Conservation (phyloP, 1,139 yeast species). For the Candida tetrigidarum region DNA sequence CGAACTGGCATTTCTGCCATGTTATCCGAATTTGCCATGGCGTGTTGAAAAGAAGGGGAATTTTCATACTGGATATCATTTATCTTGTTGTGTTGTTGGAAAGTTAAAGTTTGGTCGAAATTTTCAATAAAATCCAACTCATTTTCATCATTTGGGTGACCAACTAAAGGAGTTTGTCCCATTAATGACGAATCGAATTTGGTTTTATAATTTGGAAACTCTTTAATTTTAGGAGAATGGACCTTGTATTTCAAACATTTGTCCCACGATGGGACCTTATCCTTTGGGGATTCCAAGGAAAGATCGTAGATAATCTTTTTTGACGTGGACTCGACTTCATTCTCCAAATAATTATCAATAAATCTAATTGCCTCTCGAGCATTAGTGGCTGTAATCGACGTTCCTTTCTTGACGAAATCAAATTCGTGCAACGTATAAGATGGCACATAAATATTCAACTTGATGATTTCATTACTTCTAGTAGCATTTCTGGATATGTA, state of each 20-base stretch:
- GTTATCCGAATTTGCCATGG: conserved; percentile 31
- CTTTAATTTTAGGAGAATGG: conserved; percentile 47
- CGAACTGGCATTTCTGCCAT: conserved; percentile 54
- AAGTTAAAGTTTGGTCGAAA: conserved; percentile 14
- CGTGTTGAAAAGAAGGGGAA: conserved; percentile 31
- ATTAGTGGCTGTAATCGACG: conserved; percentile 57
- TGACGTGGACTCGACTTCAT: conserved; percentile 15
- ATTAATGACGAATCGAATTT: conserved; percentile 35
- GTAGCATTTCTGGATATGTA: conserved; percentile 30
- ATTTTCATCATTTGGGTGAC: conserved; percentile 1
- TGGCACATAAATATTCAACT: conserved; percentile 48
- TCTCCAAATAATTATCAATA: conserved; percentile 45
- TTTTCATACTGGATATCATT: conserved; percentile 41
- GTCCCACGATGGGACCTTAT: conserved; percentile 54
- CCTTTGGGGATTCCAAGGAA: conserved; percentile 40
- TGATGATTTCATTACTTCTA: conserved; percentile 22
- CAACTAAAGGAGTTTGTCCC: conserved; percentile 18
- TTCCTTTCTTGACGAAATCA: conserved; percentile 56
- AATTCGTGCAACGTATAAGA: conserved; percentile 60
- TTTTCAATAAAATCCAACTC: conserved; percentile 14
- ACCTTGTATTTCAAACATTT: conserved; percentile 48
- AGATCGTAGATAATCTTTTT: conserved; percentile 25
- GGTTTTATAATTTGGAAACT: conserved; percentile 50
- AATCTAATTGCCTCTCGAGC: conserved; percentile 61
- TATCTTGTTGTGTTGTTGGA: conserved; percentile 17